Conservation (phyloP, 2,329 filamentous ascomycete species). For the Fusarium stilboides region DNA sequence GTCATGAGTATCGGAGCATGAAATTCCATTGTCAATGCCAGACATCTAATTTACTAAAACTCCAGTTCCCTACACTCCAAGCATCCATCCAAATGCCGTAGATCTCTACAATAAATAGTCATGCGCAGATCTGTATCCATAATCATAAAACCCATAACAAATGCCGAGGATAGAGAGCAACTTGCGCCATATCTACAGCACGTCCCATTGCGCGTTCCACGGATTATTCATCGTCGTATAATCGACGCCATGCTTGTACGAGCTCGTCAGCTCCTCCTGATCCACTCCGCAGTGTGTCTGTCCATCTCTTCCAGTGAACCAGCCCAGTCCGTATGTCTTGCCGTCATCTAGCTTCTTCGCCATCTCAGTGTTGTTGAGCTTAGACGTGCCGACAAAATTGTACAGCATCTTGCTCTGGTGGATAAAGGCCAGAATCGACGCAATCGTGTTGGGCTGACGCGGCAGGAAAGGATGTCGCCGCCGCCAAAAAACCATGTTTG, state of each 20-base stretch:
- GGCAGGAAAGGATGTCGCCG: constrained; percentile 81
- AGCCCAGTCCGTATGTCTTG: constrained; percentile 81
- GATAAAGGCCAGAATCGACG: constrained; percentile 81
- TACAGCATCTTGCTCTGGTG: constrained; percentile 86
- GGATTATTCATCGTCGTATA: constrained; percentile 66
- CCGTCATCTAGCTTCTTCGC: constrained; percentile 69
- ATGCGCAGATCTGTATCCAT: constrained; percentile 28
- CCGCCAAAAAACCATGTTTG: constrained; percentile 71
- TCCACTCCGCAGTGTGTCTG: constrained; percentile 84
- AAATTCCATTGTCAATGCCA: constrained; percentile 30
- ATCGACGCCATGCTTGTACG: constrained; percentile 75
- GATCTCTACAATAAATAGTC: constrained; percentile 17
- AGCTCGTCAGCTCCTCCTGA: constrained; percentile 77
- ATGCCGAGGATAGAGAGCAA: constrained; percentile 1
- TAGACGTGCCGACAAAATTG: constrained; percentile 80
- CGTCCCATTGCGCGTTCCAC: constrained; percentile 64
- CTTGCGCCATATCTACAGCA: constrained; percentile 44
- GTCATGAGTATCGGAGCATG: constrained; percentile 18
- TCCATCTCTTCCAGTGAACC: constrained; percentile 82
- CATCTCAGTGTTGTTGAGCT: constrained; percentile 74
- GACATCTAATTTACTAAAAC: constrained; percentile 32
- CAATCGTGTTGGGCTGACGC: constrained; percentile 84
- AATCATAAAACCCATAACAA: constrained; percentile 23
- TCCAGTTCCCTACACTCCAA: constrained; percentile 9
- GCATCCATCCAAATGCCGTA: constrained; percentile 17